Base-by-base conservation (phyloP, 345 rosid species). In the Punica granatum region DNA sequence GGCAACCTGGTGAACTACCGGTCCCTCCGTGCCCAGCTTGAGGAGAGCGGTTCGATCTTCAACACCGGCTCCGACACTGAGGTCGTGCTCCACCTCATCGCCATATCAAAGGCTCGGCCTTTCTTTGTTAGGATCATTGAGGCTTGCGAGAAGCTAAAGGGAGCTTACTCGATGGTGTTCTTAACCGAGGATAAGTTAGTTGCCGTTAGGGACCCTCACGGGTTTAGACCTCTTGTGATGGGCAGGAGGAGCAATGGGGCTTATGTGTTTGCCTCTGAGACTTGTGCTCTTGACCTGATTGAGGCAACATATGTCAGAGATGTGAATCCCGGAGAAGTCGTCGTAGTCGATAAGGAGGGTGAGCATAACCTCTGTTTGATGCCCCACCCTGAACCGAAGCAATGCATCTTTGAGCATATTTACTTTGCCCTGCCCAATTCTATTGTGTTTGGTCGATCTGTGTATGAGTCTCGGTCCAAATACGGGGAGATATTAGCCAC, bases 131-230 rank as follows among this genome's bases (percentile, higher is more conserved):
- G 99, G 69, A 94, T 94, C 66, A 85, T 94, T 31, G 99, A 94
- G 75, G 99, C 96, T 18, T 89, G 95, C 59, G 99, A 94, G 80
- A 66, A 88, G 71, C 80, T 94, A 33, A 79, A 78, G 71, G 97
- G 99, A 31, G 99, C 99, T 53, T 94, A 89, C 65, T 94, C 99
- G 0, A 86, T 94, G 99, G 97, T 93, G 72, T 90, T 93, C 75
- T 85, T 80, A 5, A 93, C 96, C 1, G 91, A 89, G 74, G 97
- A 94, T 82, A 89, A 94, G 82, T 81, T 94, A 37, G 99, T 91
- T 25, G 99, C 97, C 0, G 96, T 91, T 37, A 87, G 97, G 65
- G 99, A 94, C 42, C 99, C 97, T 0, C 74, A 10, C 59, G 99
- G 99, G 60, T 93, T 93, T 76, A 81, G 98, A 64, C 98, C 98